phyloP scores from a whole-genome alignment of 2,329 filamentous ascomycete species.

The Furcasterigmium sp. region DNA sequence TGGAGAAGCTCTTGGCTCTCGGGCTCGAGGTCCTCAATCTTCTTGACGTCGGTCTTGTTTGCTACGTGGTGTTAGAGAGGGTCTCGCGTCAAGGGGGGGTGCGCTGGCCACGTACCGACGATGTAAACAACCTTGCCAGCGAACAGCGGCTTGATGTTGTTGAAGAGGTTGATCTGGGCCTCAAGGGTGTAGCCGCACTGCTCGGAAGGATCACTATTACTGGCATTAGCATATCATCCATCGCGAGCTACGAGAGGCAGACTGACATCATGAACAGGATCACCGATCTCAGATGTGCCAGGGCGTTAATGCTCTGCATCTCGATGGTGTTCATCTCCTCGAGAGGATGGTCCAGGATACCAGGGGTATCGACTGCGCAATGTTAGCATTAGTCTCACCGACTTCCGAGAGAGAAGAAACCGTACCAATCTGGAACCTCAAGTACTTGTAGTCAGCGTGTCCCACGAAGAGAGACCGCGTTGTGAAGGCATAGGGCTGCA shows the following conservation, averaged over 20 bases:
- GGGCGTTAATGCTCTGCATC: conserved; percentile 97
- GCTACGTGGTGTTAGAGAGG: conserved; percentile 63
- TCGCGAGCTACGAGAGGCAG: too few species aligned
- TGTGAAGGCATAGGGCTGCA: conserved; percentile 97
- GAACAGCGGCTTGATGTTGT: conserved; percentile 94
- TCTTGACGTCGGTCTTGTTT: conserved; percentile 95
- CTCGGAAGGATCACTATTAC: conserved; percentile 49
- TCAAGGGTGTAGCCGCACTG: conserved; percentile 92
- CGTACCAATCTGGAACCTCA: conserved; percentile 59
- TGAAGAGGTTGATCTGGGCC: conserved; percentile 91
- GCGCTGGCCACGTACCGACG: conserved; percentile 36
- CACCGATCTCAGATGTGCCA: conserved; percentile 90
- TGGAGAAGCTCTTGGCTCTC: conserved; percentile 76
- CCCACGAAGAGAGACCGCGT: conserved; percentile 97
- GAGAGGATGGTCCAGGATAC: conserved; percentile 92
- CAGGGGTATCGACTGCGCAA: conserved; percentile 91
- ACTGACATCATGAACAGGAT: conserved; percentile 90
- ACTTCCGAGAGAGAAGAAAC: conserved; percentile 35
- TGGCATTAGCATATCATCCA: too few species aligned
- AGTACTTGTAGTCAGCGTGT: conserved; percentile 95
- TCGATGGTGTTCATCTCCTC: conserved; percentile 91
- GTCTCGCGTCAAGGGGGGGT: neutral
- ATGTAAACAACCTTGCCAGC: conserved; percentile 96
- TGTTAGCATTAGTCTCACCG: conserved; percentile 17
- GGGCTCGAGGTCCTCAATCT: conserved; percentile 78